phyloP scores from a whole-genome alignment of 331 rosid genomes.

The Quercus tomentella region DNA sequence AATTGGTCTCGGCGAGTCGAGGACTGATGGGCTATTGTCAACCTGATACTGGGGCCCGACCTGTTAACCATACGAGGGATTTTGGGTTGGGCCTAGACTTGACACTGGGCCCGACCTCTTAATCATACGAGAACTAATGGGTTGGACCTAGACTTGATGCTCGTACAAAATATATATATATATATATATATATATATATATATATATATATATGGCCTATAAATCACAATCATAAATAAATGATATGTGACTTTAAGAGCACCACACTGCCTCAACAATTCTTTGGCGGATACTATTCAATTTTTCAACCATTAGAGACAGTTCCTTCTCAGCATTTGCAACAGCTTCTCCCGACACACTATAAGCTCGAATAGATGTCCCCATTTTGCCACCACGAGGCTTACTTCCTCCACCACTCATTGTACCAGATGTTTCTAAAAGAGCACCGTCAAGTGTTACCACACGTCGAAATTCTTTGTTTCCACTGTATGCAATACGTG shows the following conservation, averaged over 20 bases:
- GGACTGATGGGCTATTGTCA: too few species aligned
- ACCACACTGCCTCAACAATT: conserved; percentile 50
- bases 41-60: too few species aligned
- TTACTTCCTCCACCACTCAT: conserved; percentile 93
- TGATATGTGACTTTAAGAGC: background rate
- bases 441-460: conserved; percentile 95
- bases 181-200: too few species aligned
- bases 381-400: conserved; percentile 96
- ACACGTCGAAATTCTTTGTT: conserved; percentile 68
- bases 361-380: conserved; percentile 72
- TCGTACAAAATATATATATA: too few species aligned
- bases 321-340: conserved; percentile 70
- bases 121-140: too few species aligned
- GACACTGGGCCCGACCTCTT: too few species aligned
- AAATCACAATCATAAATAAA: too few species aligned
- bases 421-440: conserved; percentile 84
- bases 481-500: conserved; percentile 69
- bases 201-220: too few species aligned
- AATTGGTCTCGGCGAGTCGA: too few species aligned
- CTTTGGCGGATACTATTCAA: conserved; percentile 51
- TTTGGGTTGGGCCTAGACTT: too few species aligned
- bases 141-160: too few species aligned
- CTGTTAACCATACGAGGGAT: too few species aligned
- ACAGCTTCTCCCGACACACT: conserved; percentile 80
- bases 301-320: conserved; percentile 36